Evolutionary conservation across 208 protist species (phyloP), one percentile per base, ranked within the genome.

Genomic region (Leptomonas seymouri): DNA sequence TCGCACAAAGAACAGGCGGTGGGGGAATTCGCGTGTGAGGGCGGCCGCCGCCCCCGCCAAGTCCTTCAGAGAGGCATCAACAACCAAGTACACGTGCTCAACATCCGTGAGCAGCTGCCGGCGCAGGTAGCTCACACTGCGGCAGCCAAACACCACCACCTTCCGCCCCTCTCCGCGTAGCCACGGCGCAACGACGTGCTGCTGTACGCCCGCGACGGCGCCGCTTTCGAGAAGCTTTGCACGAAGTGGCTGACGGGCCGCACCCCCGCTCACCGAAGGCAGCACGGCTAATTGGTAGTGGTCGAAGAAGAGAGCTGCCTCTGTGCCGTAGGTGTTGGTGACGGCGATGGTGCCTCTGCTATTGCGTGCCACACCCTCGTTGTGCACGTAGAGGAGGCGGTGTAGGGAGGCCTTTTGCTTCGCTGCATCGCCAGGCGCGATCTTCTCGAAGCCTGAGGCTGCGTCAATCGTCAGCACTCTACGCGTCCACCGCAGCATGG

Each of bases 1-100:
- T 27, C 91, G 91, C 20, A 96, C 58, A 63, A 94, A 93, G 16
- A 66, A 78, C 12, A 91, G 74, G 7, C 91, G 83, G 2, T 50
- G 21, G 14, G 30, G 41, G 45, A 70, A 74, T 21, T 27, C 39
- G 1, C 50, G 57, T 11, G 27, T 45, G 5, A 74, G 53, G 3
- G 48, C 70, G 2, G 71, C 71, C 0, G 90, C 82, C 2, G 78
- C 80, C 28, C 73, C 77, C 31, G 81, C 58, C 18, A 95, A 70
- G 0, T 71, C 75, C 39, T 80, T 74, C 11, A 95, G 72, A 8
- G 80, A 82, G 58, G 82, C 49, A 65, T 95, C 87, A 11, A 93
- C 62, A 20, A 95, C 78, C 1, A 95, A 64, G 27, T 89, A 64
- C 16, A 78, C 60, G 53, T 91, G 67, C 14, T 14, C 21, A 0